Base-by-base conservation (phyloP, 495 filamentous ascomycete species). In the Aspergillus ellipticus region DNA sequence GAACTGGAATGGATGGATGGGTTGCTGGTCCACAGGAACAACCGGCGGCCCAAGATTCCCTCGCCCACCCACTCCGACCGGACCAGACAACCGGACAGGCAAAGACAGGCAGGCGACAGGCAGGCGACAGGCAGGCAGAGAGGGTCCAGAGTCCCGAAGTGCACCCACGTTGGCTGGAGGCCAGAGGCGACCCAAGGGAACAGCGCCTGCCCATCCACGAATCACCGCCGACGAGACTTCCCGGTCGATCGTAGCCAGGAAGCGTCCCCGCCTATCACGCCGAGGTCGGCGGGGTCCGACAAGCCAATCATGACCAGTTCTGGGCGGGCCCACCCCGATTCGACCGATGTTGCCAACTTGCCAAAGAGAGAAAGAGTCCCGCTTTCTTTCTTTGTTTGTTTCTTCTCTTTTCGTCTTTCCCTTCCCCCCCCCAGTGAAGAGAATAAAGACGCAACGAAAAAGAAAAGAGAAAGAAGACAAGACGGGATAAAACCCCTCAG, bases 191-290 rank as follows among this genome's bases (percentile, higher is more conserved):
- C 39, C 54, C 54, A 54, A 57, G 51, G 43, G 47, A 54, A 35
- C n/a, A 29, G 21, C 15, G 13, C 29, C 46, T 35, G 49, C 45
- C 50, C 33, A 41, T 15, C 39, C 55, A 51, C 58, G 54, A 57
- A 56, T 56, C 53, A 54, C 35, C 48, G 55, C 43, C 31, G 39
- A 53, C 31, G 47, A 47, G 22, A 33, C 53, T 46, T 53, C 50
- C 53, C 55, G 53, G 62, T 51, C 59, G 57, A 66, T 60, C 59
- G 58, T 56, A 61, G 46, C 55, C 51, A 55, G 52, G 41, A 55
- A 43, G 51, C 37, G 45, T 37, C 17, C 31, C 39, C 37, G 50
- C 57, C 52, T 58, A 64, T 64, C 57, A 60, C 31, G 33, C 48
- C 49, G 54, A 51, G 16, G 41, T 49, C 54, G 51, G 54, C 45